Conservation (phyloP, 2,329 filamentous ascomycete genomes). For the Claviceps capensis region DNA sequence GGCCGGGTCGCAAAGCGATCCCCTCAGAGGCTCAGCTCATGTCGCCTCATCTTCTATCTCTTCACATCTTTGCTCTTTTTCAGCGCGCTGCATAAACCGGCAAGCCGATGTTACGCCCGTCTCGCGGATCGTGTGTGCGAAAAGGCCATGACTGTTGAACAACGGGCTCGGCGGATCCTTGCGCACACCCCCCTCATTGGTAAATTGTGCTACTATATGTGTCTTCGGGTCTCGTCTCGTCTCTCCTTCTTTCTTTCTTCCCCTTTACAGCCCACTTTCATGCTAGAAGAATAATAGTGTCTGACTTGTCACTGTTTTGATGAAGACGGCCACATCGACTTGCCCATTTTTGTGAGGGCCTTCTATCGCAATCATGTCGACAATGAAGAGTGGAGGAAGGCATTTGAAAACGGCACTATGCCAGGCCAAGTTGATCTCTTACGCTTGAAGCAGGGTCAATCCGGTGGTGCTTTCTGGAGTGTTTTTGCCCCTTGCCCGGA, state of each 20-base stretch:
- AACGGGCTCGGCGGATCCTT: slow-evolving; percentile 33
- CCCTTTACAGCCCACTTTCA: neutral
- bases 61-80: slow-evolving; percentile 15
- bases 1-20: neutral
- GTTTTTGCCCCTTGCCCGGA: slow-evolving; percentile 67
- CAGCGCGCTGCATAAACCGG: slow-evolving; percentile 14
- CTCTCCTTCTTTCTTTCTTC: no score
- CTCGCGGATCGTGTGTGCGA: slow-evolving; percentile 13
- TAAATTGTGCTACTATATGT: slow-evolving; percentile 14
- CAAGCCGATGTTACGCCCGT: slow-evolving; percentile 12
- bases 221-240: neutral
- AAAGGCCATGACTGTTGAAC: slow-evolving; percentile 23
- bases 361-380: slow-evolving; percentile 69
- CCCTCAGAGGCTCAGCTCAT: neutral
- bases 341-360: slow-evolving; percentile 58
- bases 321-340: slow-evolving; percentile 78
- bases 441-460: slow-evolving; percentile 54
- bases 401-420: slow-evolving; percentile 59
- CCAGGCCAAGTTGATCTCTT: slow-evolving; percentile 63
- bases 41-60: slow-evolving; percentile 3
- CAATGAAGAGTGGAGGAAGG: slow-evolving; percentile 53
- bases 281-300: neutral
- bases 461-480: slow-evolving; percentile 88
- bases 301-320: neutral
- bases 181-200: slow-evolving; percentile 35